Percentiles rank a stretch among this genome's conserved stretches.
Conservation (phyloP, 495 filamentous ascomycete species). For the Emericellopsis terricola region DNA sequence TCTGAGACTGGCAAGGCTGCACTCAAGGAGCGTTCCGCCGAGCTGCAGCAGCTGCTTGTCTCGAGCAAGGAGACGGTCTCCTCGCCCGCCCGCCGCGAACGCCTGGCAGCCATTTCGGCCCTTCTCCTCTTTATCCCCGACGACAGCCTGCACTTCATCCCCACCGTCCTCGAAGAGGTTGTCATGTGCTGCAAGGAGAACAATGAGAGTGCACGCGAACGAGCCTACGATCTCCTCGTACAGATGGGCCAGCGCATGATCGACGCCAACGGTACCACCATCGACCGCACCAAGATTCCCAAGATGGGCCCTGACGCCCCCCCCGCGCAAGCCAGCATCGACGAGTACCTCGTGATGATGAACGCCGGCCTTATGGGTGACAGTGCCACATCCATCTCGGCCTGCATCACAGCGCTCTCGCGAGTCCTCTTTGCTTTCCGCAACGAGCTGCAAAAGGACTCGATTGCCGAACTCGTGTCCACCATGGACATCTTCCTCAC, state of each 20-base stretch:
- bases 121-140: slow-evolving; percentile 60
- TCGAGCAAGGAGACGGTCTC: slow-evolving; percentile 63
- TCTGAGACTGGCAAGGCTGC: slow-evolving; percentile 56
- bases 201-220: slow-evolving; percentile 79
- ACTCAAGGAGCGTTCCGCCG: slow-evolving; percentile 47
- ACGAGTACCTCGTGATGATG: slow-evolving; percentile 97
- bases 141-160: slow-evolving; percentile 75
- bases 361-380: slow-evolving; percentile 82
- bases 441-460: slow-evolving; percentile 30
- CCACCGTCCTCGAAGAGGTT: slow-evolving; percentile 76
- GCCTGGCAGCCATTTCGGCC: slow-evolving; percentile 63
- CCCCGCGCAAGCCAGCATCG: slow-evolving; percentile 56
- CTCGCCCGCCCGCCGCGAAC: slow-evolving; percentile 65
- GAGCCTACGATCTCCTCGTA: slow-evolving; percentile 81
- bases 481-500: slow-evolving; percentile 91
- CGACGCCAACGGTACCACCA: slow-evolving; percentile 44
- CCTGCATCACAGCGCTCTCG: slow-evolving; percentile 80
- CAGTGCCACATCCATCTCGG: slow-evolving; percentile 89
- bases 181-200: slow-evolving; percentile 91
- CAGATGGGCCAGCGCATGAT: slow-evolving; percentile 69
- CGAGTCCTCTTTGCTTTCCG: slow-evolving; percentile 83
- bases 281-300: slow-evolving; percentile 68
- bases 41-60: slow-evolving; percentile 66
- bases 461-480: slow-evolving; percentile 61
- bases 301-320: slow-evolving; percentile 69